phyloP scores from a whole-genome alignment of 805 yeast species.

The Candida maris region DNA sequence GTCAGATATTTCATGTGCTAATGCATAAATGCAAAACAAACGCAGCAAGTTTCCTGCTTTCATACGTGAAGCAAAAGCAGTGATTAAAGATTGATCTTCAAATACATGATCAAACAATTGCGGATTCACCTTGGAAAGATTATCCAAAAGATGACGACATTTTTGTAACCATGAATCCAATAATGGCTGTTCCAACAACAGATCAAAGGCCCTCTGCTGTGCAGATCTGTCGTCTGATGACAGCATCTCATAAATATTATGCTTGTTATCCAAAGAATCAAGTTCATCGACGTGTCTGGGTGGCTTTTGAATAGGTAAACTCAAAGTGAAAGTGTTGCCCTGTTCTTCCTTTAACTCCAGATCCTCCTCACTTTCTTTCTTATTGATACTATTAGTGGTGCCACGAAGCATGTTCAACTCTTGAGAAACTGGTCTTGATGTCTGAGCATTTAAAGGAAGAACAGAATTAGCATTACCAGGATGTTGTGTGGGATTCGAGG shows the following conservation, averaged over 20 bases:
- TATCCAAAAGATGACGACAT: constrained; percentile 22
- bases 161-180: constrained; percentile 14
- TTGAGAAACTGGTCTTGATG: constrained; percentile 7
- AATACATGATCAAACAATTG: constrained; percentile 21
- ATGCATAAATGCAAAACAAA: constrained; percentile 19
- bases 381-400: constrained; percentile 1
- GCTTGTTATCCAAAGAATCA: constrained; percentile 18
- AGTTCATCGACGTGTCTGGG: constrained; percentile 7
- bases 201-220: constrained; percentile 20
- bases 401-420: constrained; percentile 2
- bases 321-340: constrained; percentile 16
- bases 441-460: constrained; percentile 1
- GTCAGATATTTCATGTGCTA: constrained; percentile 4
- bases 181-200: constrained; percentile 7
- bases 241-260: constrained; percentile 22
- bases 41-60: constrained; percentile 29
- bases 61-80: constrained; percentile 14
- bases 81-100: constrained; percentile 9
- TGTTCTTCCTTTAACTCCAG: constrained; percentile 14
- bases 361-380: constrained; percentile 14
- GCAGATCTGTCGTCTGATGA: constrained; percentile 19
- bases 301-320: constrained; percentile 11
- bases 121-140: constrained; percentile 23
- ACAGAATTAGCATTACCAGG: constrained; percentile 4
- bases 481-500: constrained; percentile 2